A percentile compares a stretch with the other conserved stretches of the same genome.
phyloP scores from a whole-genome alignment of 148 eudicot genomes.

The Arctostaphylos glauca region DNA sequence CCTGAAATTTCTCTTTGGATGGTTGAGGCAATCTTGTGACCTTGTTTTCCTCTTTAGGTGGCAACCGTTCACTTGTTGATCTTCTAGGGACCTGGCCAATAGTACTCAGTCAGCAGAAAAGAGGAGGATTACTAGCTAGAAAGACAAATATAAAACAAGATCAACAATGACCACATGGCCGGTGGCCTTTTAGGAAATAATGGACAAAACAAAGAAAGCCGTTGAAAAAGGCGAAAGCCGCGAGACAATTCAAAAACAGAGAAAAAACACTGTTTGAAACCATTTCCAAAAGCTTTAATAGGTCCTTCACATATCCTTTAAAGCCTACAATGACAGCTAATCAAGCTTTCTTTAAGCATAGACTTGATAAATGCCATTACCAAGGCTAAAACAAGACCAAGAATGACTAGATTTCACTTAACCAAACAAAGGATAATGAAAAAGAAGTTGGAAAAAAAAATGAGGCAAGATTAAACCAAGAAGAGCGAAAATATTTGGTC shows the following conservation, averaged over 20 bases:
- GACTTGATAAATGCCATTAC: neutral
- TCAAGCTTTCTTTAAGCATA: neutral
- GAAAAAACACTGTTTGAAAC: neutral
- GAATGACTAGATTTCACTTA: neutral
- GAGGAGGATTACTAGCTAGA: neutral
- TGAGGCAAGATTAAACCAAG: neutral
- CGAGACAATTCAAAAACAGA: neutral
- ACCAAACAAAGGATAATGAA: neutral
- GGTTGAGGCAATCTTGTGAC: slow-evolving; percentile 31
- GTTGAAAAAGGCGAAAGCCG: neutral
- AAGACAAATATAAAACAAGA: neutral
- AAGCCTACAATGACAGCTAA: neutral
- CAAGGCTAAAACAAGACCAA: neutral
- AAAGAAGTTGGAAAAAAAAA: neutral
- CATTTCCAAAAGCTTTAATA: neutral
- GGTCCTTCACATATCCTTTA: neutral
- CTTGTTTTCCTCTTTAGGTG: slow-evolving; percentile 53
- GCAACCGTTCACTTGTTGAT: slow-evolving; percentile 52
- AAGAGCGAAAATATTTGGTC: neutral
- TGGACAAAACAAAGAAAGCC: neutral
- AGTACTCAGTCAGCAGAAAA: slow-evolving; percentile 2
- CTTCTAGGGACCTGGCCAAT: slow-evolving; percentile 58
- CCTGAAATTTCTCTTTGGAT: slow-evolving; percentile 42
- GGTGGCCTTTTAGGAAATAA: neutral
- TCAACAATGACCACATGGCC: neutral